Evolutionary conservation across 768 basidiomycete genomes (phyloP).

Genomic region (Lactifluus subvellereus): DNA sequence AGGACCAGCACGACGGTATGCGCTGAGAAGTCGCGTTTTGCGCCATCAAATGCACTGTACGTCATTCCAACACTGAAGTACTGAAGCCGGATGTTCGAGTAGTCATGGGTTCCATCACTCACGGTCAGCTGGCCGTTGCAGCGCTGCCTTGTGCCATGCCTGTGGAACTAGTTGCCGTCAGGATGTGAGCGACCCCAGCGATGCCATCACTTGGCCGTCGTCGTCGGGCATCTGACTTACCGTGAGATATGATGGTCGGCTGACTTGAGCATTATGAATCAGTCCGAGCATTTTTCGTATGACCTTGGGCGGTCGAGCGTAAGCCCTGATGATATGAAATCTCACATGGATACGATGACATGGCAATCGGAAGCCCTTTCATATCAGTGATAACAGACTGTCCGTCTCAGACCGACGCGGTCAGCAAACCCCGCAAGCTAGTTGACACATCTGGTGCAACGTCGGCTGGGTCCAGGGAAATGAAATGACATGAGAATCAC

Average conservation of each 20-base stretch:
- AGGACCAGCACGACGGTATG: not conserved
- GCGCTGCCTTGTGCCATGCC: not conserved
- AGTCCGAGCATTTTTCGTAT: not conserved
- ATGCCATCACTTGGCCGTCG: not conserved
- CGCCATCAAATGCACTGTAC: constrained; percentile 2
- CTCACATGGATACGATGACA: not conserved
- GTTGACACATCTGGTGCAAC: not conserved
- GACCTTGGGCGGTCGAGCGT: not conserved
- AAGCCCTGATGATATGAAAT: not conserved
- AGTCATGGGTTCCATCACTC: not conserved
- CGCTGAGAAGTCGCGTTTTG: not conserved
- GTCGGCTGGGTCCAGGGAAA: not conserved
- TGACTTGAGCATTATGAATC: constrained; percentile 3
- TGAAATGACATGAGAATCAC: not conserved
- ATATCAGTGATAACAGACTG: not conserved
- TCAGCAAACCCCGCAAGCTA: not conserved
- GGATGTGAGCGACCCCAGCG: not conserved
- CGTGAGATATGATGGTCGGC: not conserved
- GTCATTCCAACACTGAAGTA: not conserved
- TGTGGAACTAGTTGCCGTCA: not conserved
- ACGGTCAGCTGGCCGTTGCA: not conserved
- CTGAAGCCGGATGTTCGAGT: not conserved
- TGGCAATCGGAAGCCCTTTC: not conserved
- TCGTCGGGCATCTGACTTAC: not conserved
- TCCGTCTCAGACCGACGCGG: not conserved